Percentiles rank a stretch among this genome's conserved stretches.
phyloP scores from a whole-genome alignment of 2,329 filamentous ascomycete species.

The Uncinocarpus reesii region DNA sequence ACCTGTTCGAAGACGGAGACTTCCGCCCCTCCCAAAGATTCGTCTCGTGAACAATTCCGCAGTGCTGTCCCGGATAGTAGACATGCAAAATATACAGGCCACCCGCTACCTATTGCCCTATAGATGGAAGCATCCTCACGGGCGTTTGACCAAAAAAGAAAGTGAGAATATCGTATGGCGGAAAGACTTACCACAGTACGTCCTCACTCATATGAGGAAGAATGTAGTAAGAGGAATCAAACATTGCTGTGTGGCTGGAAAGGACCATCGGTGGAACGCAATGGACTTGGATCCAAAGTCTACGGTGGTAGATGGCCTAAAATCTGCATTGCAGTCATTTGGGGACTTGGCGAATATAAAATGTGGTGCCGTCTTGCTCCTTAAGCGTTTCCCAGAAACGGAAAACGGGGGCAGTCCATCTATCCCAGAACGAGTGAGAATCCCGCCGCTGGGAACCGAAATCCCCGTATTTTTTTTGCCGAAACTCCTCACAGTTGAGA shows the following conservation, averaged over 20 bases:
- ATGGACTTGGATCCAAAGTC: not conserved
- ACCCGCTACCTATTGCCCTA: slow-evolving; percentile 24
- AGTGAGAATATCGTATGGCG: slow-evolving; percentile 36
- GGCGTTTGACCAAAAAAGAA: slow-evolving; percentile 22
- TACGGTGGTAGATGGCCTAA: slow-evolving; percentile 11
- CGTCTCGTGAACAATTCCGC: slow-evolving; percentile 3
- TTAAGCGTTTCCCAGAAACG: slow-evolving; percentile 5
- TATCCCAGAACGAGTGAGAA: slow-evolving; percentile 22
- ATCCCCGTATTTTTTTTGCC: slow-evolving; percentile 33
- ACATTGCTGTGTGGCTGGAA: slow-evolving; percentile 22
- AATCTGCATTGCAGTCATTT: slow-evolving; percentile 8
- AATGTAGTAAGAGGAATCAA: slow-evolving; percentile 30
- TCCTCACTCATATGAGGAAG: slow-evolving; percentile 31
- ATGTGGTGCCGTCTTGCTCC: slow-evolving; percentile 25
- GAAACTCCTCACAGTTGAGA: slow-evolving; percentile 23
- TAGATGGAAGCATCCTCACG: slow-evolving; percentile 28
- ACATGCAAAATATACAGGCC: not conserved
- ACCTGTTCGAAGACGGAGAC: not conserved
- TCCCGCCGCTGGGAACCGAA: slow-evolving; percentile 23
- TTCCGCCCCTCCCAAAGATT: not conserved
- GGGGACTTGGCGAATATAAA: slow-evolving; percentile 23
- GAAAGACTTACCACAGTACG: slow-evolving; percentile 38
- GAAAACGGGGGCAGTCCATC: not conserved
- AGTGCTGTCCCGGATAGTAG: not conserved
- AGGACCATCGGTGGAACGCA: slow-evolving; percentile 10